Base-by-base conservation (phyloP, 2,329 filamentous ascomycete genomes). In the Colletotrichum tamarilloi region DNA sequence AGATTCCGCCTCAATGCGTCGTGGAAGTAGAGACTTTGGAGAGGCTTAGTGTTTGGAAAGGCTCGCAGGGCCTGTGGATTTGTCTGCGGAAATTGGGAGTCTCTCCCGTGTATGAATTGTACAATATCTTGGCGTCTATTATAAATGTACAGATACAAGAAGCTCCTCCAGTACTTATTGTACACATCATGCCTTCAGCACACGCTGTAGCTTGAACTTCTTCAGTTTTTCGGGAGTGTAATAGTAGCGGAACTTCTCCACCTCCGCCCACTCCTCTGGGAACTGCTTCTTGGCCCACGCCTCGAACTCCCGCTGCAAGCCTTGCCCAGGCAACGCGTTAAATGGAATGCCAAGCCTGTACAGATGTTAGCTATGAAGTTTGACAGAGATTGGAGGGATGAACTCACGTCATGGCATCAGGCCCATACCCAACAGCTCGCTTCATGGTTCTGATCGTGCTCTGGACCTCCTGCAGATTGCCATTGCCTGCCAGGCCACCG, bases 401-500 rank as follows among this genome's bases (percentile, higher is more conserved):
- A 52, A 91, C 93, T 87, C 84, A 95, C 93, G 93, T 92, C 79
- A 91, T 88, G 35, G 87, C 83, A 79, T 93, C 91, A n/a, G 93
- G 92, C 74, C 86, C 86, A 69, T 91, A 86, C 12, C 93, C 94
- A 68, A 92, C 89, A 69, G 91, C 90, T 62, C 86, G 85, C 76
- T 92, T 88, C 85, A 94, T 94, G 35, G 89, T 87, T 76, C 91
- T 86, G 56, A 98, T 85, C 42, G 94, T 85, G 70, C 87, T 84
- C 76, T 91, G 89, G 3, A 92, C 92, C 77, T 93, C 91, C 24
- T 94, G 90, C 59, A 94, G 87, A 62, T 92, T 87, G 28, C 91
- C 92, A 76, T 94, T 93, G 3, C 92, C 91, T 0, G 93, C 94
- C 68, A 98, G 82, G 0, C 94, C 94, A 9, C 91, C 93, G 60